Conservation (phyloP, 148 eudicot genomes). For the Silene latifolia region DNA sequence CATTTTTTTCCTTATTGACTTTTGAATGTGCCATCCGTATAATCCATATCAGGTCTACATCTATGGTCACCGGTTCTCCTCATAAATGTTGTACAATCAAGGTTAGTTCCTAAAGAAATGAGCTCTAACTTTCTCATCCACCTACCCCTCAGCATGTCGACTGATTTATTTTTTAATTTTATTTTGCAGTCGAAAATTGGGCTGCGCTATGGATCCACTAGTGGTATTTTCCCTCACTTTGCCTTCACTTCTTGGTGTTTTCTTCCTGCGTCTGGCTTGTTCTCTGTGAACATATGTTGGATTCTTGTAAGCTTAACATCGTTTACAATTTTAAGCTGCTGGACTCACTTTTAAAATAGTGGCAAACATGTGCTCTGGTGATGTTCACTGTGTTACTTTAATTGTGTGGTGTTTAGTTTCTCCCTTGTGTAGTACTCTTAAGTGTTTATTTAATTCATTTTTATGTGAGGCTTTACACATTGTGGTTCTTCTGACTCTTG, state of each 20-base stretch:
- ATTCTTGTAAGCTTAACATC: background rate
- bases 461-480: background rate
- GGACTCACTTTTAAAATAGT: background rate
- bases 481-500: background rate
- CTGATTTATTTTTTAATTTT: background rate
- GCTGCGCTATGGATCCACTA: conserved; percentile 7
- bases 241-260: background rate
- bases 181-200: background rate
- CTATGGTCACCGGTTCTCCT: conserved; percentile 31
- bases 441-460: background rate
- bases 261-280: background rate
- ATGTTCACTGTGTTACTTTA: background rate
- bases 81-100: conserved; percentile 37
- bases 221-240: background rate
- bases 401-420: background rate
- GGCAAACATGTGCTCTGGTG: background rate
- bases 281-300: background rate
- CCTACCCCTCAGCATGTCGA: background rate
- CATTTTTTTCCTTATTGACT: conserved; percentile 7
- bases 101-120: conserved; percentile 41
- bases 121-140: background rate
- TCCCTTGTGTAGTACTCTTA: too few species aligned
- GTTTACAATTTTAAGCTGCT: background rate
- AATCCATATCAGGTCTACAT: conserved; percentile 43
- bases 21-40: background rate